phyloP scores from a whole-genome alignment of 352 stramenopile genomes.

The Phytopythium litorale region DNA sequence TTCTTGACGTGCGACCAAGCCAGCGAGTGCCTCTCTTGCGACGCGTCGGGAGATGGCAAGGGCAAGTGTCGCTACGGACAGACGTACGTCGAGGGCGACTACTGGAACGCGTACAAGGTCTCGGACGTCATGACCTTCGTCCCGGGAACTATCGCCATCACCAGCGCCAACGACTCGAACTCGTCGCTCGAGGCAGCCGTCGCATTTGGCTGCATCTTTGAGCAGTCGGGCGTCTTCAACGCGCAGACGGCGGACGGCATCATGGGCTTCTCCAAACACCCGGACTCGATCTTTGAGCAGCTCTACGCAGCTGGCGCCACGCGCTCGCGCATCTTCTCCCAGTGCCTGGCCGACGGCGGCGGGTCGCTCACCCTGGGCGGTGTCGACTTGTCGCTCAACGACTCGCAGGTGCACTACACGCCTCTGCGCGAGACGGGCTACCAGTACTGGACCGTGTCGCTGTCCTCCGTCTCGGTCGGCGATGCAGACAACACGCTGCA shows the following conservation, averaged over 20 bases:
- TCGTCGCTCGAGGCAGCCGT: constrained; percentile 41
- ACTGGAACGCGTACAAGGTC: constrained; percentile 90
- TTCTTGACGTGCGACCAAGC: constrained; percentile 43
- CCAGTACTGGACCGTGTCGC: constrained; percentile 76
- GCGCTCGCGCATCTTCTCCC: constrained; percentile 85
- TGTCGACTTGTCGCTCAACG: constrained; percentile 64
- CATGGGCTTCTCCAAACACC: constrained; percentile 93
- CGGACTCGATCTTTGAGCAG: constrained; percentile 91
- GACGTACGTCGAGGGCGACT: constrained; percentile 92
- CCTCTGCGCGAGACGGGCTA: constrained; percentile 67
- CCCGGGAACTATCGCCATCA: neutral
- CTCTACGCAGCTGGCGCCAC: constrained; percentile 85
- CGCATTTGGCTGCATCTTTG: constrained; percentile 94
- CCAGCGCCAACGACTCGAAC: neutral
- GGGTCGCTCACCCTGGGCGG: constrained; percentile 93
- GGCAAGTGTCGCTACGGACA: constrained; percentile 89
- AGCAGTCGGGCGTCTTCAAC: constrained; percentile 89
- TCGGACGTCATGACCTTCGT: constrained; percentile 65
- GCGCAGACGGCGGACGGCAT: constrained; percentile 94
- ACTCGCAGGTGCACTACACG: constrained; percentile 83
- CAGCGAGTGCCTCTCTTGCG: constrained; percentile 27
- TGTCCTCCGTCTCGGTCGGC: constrained; percentile 51
- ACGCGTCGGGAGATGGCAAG: constrained; percentile 19
- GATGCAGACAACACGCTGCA: constrained; percentile 22
- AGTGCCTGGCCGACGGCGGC: constrained; percentile 89